Evolutionary conservation across 2,329 filamentous ascomycete species (phyloP), one percentile per base, ranked within the genome.

Genomic region (Talaromyces sp.): DNA sequence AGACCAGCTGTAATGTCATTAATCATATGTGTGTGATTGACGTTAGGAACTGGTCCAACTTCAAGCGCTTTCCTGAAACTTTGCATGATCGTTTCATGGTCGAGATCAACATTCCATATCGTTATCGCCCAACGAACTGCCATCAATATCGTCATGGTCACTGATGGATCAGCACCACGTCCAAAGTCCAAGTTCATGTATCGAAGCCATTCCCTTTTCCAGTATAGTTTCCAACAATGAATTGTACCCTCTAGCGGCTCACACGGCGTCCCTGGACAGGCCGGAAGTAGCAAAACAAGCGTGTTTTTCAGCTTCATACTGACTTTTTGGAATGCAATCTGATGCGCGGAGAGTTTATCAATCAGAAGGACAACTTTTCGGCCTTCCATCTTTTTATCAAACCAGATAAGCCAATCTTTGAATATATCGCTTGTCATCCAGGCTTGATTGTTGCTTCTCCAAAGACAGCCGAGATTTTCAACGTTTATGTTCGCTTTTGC

Each of bases 381-480:
- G 31, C 62, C 62, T 56, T 45, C 33, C 66, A 67, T 67, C 22
- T 45, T 39, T 14, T 8, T 19, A 35, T 67, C 66, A 37, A 67
- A 67, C 66, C 62, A 66, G 4, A 47, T 39, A 31, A 67, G 54
- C 69, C 69, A 71, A 41, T 71, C 65, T 43, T 64, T 61, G 64
- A 71, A 70, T 10, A 70, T 67, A 3, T 57, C 45, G 22, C 58
- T 66, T 24, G 65, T 67, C 57, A 73, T 63, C 63, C 67, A 72
- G 19, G 68, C 69, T 48, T 72, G 70, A n/a, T 66, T 65, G 64
- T 72, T 72, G 56, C 68, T 67, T 22, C 70, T 67, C 68, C 72
- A 74, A 22, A 67, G 62, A 37, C 69, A 68, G 16, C 64, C 67
- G 10, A 73, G 64, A 33, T 72, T 70, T 31, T 69, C 60, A 5